A percentile compares a stretch with the other conserved stretches of the same genome.
Evolutionary conservation across 257 asterid genomes (phyloP).

Genomic region (Solanum pimpinellifolium): DNA sequence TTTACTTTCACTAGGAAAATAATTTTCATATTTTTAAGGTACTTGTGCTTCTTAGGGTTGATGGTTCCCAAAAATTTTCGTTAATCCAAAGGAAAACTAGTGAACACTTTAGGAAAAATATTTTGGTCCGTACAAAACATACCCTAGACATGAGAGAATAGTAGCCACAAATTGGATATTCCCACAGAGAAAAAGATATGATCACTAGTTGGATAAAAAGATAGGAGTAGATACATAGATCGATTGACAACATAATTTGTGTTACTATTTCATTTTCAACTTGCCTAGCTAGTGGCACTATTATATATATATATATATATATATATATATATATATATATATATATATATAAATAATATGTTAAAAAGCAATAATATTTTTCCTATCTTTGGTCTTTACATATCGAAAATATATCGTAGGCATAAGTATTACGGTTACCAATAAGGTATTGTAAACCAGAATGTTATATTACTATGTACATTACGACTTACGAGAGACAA

Average conservation of each 20-base stretch:
- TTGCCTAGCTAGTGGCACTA: neutral
- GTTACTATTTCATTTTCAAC: neutral
- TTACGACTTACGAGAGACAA: neutral
- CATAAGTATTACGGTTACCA: no score
- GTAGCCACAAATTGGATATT: neutral
- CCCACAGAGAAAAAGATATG: neutral
- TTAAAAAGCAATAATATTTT: neutral
- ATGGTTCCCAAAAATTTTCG: rapidly evolving
- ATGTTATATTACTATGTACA: neutral
- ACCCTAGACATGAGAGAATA: neutral
- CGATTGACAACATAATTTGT: neutral
- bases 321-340: no score
- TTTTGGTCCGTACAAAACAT: neutral
- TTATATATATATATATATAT: neutral
- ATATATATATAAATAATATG: neutral
- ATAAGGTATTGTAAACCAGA: no score
- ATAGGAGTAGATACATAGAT: neutral
- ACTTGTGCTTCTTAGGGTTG: neutral
- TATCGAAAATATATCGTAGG: neutral
- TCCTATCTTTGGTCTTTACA: no score
- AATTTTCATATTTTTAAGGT: neutral
- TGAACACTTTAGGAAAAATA: neutral
- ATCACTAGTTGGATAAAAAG: neutral
- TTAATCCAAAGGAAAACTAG: neutral
- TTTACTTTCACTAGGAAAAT: neutral